These are phyloP conservation scores for Stephania yunnanensis DNA, from an alignment of 164 flowering plant genomes.

Conservation along the genomic window DNA sequence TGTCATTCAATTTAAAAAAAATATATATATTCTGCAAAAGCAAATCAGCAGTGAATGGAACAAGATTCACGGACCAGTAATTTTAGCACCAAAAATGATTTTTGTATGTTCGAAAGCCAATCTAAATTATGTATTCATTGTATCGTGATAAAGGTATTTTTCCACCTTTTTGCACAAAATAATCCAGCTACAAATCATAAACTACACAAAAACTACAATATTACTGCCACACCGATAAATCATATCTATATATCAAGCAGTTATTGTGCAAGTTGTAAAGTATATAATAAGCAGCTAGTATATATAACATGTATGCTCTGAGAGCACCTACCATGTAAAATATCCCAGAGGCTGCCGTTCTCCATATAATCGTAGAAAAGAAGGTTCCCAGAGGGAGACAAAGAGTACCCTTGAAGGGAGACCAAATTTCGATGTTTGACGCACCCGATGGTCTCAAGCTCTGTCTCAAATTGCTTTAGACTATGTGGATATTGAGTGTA, in stretches of 20 bases:
- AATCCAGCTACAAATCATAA: neutral
- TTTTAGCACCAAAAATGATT: too few relatives aligned
- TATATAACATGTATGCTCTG: neutral
- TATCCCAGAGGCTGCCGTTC: slow-evolving; percentile 98
- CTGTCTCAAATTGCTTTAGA: slow-evolving; percentile 90
- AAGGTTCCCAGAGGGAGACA: slow-evolving; percentile 80
- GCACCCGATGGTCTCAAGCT: slow-evolving; percentile 84
- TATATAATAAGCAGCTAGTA: too few relatives aligned
- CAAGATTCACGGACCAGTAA: too few relatives aligned
- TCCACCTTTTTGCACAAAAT: too few relatives aligned
- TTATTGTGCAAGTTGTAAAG: neutral
- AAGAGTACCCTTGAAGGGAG: slow-evolving; percentile 88
- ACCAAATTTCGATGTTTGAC: slow-evolving; percentile 96
- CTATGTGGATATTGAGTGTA: slow-evolving; percentile 76
- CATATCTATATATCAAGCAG: neutral
- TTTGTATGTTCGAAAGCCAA: too few relatives aligned
- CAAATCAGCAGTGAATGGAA: too few relatives aligned
- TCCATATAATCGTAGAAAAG: slow-evolving; percentile 98
- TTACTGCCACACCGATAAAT: neutral
- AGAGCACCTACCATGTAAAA: slow-evolving; percentile 67
- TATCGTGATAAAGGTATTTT: too few relatives aligned
- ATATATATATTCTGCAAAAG: too few relatives aligned
- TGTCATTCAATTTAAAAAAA: too few relatives aligned
- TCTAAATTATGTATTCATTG: too few relatives aligned
- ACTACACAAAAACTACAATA: neutral